phyloP scores from a whole-genome alignment of 2,329 filamentous ascomycete genomes.

The Ceratocystis destructans region DNA sequence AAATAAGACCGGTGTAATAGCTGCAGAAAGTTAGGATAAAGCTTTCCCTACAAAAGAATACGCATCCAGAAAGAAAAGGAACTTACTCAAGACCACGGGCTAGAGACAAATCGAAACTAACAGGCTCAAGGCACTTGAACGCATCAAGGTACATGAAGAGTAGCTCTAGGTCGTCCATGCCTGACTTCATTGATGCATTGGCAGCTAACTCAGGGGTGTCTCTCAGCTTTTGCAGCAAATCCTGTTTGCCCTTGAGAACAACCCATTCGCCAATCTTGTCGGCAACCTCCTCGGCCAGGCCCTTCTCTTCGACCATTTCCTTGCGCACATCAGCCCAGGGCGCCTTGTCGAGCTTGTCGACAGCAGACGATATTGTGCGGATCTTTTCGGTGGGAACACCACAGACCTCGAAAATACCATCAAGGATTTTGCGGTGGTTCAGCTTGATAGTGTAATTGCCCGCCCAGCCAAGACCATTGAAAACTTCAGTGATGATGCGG shows the following conservation, averaged over 20 bases:
- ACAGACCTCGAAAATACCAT: conserved; percentile 82
- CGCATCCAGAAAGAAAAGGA: conserved; percentile 32
- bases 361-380: conserved; percentile 76
- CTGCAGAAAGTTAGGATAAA: conserved; percentile 36
- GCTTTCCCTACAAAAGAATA: background rate
- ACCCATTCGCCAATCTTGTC: conserved; percentile 81
- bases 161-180: conserved; percentile 65
- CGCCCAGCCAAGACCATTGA: conserved; percentile 27
- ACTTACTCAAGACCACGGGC: conserved; percentile 65
- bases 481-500: conserved; percentile 50
- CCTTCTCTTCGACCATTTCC: conserved; percentile 91
- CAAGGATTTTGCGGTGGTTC: conserved; percentile 88
- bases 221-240: conserved; percentile 58
- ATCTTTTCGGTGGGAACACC: conserved; percentile 81
- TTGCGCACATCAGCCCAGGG: conserved; percentile 62
- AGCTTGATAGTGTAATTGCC: conserved; percentile 66
- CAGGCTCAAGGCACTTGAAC: conserved; percentile 55
- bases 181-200: conserved; percentile 64
- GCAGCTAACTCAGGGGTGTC: conserved; percentile 52
- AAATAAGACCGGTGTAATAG: conserved; percentile 84
- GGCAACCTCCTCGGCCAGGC: conserved; percentile 59
- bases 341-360: conserved; percentile 90
- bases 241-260: conserved; percentile 58
- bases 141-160: conserved; percentile 72
- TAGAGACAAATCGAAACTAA: conserved; percentile 82